Percentiles rank a stretch among this genome's conserved stretches.
Conservation (phyloP, 108 stramenopile species). For the Pseudonitzschia pungens region DNA sequence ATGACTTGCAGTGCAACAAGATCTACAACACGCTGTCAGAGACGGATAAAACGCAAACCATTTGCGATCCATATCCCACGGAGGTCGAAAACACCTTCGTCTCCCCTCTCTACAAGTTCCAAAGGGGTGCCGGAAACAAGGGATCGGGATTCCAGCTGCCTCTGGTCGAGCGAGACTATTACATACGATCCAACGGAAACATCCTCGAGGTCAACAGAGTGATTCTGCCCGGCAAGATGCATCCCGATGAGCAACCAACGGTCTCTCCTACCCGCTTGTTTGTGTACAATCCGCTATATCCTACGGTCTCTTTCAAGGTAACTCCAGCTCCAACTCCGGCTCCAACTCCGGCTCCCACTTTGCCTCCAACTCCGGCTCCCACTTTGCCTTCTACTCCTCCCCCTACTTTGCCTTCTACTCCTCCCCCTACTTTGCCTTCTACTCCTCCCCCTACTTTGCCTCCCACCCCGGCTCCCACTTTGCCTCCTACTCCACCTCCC, state of each 20-base stretch:
- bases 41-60: not conserved
- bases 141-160: not conserved
- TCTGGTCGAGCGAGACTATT: not conserved
- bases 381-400: too few relatives aligned
- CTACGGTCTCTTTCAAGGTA: too few relatives aligned
- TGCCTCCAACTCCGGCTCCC: too few relatives aligned
- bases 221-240: not conserved
- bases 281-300: too few relatives aligned
- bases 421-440: too few relatives aligned
- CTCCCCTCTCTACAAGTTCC: not conserved
- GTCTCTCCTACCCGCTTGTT: not conserved
- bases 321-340: too few relatives aligned
- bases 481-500: too few relatives aligned
- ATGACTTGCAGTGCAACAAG: not conserved
- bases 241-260: not conserved
- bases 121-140: not conserved
- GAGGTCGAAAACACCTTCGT: too few relatives aligned
- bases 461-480: too few relatives aligned
- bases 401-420: too few relatives aligned
- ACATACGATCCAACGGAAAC: not conserved
- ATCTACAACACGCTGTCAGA: not conserved
- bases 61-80: not conserved
- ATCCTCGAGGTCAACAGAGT: not conserved
- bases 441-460: too few relatives aligned
- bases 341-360: too few relatives aligned